A percentile compares a stretch with the other conserved stretches of the same genome.
Conservation (phyloP, 352 stramenopile species). For the Pythium rhizo-oryzae region DNA sequence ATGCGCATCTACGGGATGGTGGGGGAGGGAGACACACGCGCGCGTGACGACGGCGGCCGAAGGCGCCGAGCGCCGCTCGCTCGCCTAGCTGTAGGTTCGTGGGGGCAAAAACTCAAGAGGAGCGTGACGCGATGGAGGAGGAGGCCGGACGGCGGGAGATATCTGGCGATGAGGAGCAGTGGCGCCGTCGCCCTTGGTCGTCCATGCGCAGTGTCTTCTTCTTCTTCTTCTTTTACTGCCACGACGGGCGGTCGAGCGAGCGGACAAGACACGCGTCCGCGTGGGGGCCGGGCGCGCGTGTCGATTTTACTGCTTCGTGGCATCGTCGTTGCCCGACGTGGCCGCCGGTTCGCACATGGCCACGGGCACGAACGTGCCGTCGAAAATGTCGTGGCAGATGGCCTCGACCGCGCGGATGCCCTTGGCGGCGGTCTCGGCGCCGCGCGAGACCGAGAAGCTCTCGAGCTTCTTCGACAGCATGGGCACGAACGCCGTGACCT, state of each 20-base stretch:
- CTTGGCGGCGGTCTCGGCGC: conserved; percentile 76
- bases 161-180: no score
- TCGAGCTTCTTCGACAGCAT: conserved; percentile 83
- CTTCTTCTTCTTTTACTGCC: no score
- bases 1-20: no score
- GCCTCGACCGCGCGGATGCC: conserved; percentile 78
- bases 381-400: conserved; percentile 87
- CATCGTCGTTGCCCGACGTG: neutral
- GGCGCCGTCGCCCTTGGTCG: no score
- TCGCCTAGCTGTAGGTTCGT: neutral
- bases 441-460: conserved; percentile 72
- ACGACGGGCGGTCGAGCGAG: no score
- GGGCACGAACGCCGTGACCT: conserved; percentile 84
- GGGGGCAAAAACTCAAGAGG: no score
- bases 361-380: conserved; percentile 73
- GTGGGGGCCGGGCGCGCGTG: no score
- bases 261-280: no score
- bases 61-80: neutral
- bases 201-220: no score
- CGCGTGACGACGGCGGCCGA: neutral
- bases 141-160: no score
- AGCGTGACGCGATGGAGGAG: no score
- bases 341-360: conserved; percentile 52
- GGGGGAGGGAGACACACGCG: neutral
- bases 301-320: conserved; percentile 15